phyloP scores from a whole-genome alignment of 768 basidiomycete genomes.

The Xerocomellus intermedius region DNA sequence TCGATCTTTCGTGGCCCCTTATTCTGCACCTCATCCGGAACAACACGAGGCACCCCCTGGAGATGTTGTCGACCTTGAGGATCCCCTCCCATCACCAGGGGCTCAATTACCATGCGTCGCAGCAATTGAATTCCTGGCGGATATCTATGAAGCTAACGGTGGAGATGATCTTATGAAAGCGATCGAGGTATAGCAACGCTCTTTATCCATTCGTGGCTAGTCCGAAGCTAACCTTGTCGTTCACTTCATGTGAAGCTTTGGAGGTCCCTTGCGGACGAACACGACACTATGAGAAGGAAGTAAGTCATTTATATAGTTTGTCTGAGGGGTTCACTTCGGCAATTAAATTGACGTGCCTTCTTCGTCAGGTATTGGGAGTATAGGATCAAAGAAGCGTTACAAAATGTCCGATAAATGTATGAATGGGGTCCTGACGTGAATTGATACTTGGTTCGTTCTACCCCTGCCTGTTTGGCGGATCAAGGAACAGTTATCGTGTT shows the following conservation, averaged over 20 bases:
- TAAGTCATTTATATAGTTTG: conserved; percentile 32
- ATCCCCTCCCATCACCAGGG: conserved; percentile 60
- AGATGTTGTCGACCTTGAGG: conserved; percentile 67
- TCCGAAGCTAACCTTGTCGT: conserved; percentile 9
- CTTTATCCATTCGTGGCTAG: background rate
- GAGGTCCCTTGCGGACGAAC: conserved; percentile 63
- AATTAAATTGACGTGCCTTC: conserved; percentile 26
- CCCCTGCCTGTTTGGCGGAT: background rate
- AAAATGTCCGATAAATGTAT: conserved; percentile 23
- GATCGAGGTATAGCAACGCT: conserved; percentile 40
- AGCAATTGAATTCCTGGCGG: conserved; percentile 86
- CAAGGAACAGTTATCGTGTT: background rate
- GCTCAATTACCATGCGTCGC: conserved; percentile 75
- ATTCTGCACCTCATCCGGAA: conserved; percentile 43
- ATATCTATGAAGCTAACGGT: conserved; percentile 63
- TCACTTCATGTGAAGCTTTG: conserved; percentile 51
- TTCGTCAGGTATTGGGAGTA: conserved; percentile 70
- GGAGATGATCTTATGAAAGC: conserved; percentile 47
- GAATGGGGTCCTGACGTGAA: conserved; percentile 6
- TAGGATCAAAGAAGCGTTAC: conserved; percentile 55
- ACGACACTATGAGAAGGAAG: conserved; percentile 79
- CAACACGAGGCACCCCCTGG: conserved; percentile 30
- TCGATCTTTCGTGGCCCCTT: conserved; percentile 61
- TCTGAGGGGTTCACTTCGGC: conserved; percentile 14
- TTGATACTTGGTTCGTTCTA: conserved; percentile 3